phyloP scores from a whole-genome alignment of 2,329 filamentous ascomycete genomes.

The Botrytis pseudocinerea region DNA sequence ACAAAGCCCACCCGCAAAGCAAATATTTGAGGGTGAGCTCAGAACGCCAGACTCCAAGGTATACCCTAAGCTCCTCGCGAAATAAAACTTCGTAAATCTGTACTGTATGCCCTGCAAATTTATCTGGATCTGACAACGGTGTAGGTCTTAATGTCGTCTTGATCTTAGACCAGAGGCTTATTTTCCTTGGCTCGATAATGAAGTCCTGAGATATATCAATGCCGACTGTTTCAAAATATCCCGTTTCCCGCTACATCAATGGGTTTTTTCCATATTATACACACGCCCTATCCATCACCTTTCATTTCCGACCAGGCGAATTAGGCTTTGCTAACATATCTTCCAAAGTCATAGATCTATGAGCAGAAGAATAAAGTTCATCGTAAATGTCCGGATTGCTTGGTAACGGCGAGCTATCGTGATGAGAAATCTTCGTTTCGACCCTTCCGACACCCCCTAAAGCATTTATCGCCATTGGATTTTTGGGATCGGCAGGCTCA shows the following conservation, averaged over 20 bases:
- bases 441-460: constrained; percentile 4
- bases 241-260: neutral
- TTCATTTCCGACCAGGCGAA: neutral
- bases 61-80: neutral
- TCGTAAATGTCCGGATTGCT: neutral
- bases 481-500: neutral
- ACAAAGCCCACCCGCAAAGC: neutral
- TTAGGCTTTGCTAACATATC: neutral
- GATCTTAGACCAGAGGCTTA: neutral
- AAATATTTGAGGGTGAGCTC: neutral
- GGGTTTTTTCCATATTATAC: neutral
- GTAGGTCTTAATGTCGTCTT: neutral
- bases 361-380: neutral
- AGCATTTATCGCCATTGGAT: constrained; percentile 1
- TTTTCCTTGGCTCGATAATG: neutral
- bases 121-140: neutral
- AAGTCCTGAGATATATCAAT: neutral
- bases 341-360: constrained; percentile 11
- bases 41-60: neutral
- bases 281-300: neutral
- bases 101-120: neutral
- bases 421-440: constrained; percentile 11
- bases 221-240: no score
- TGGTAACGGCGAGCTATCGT: constrained; percentile 6
- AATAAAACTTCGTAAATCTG: neutral